Evolutionary conservation across 768 basidiomycete genomes (phyloP).

Genomic region (Suillus clintonianus): DNA sequence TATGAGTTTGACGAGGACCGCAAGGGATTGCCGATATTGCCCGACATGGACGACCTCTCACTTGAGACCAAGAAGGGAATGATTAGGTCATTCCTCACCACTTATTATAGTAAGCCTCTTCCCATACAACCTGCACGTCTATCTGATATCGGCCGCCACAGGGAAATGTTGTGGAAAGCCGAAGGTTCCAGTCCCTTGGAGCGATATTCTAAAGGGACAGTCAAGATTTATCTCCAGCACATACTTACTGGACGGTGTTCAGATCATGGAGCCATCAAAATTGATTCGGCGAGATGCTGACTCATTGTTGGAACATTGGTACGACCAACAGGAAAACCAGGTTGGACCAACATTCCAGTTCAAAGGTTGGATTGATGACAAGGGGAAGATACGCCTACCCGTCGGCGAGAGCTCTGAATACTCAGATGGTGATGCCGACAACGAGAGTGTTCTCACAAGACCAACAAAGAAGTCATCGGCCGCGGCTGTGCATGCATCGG

Average conservation of each 20-base stretch:
- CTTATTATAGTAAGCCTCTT: not conserved
- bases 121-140: not conserved
- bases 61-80: not conserved
- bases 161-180: not conserved
- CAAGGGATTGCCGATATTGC: not conserved
- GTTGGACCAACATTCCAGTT: not conserved
- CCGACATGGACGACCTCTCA: fast-evolving
- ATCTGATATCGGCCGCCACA: not conserved
- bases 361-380: not conserved
- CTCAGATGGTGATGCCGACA: not conserved
- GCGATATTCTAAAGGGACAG: not conserved
- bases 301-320: not conserved
- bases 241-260: not conserved
- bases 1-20: not conserved
- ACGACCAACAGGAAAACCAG: not conserved
- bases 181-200: not conserved
- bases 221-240: not conserved
- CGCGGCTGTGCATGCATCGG: too few species aligned
- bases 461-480: not conserved
- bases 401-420: not conserved
- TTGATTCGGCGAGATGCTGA: fast-evolving
- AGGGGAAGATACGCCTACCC: not conserved
- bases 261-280: not conserved
- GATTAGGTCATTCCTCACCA: not conserved
- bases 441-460: not conserved